These are phyloP conservation scores for Rhodotorula mucilaginosa DNA, from an alignment of 1,284 basidiomycete species.

Conservation along the genomic window DNA sequence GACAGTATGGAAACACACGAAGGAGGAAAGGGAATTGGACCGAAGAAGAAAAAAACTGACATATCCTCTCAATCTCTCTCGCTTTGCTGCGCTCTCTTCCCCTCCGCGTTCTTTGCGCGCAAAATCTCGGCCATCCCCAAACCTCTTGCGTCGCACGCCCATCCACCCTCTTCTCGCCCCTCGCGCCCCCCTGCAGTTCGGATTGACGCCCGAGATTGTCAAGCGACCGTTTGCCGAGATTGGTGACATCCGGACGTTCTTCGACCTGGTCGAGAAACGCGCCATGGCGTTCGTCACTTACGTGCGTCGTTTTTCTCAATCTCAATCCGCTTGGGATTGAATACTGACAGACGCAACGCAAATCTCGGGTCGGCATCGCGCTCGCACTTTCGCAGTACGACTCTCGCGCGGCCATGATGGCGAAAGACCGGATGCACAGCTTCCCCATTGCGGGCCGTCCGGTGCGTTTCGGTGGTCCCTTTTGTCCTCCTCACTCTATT, in stretches of 20 bases:
- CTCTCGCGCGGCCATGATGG: constrained; percentile 82
- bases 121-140: neutral
- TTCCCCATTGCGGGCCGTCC: constrained; percentile 72
- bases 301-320: constrained; percentile 58
- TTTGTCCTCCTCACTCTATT: too few relatives aligned
- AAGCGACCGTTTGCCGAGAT: constrained; percentile 80
- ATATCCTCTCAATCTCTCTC: too few relatives aligned
- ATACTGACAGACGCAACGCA: neutral
- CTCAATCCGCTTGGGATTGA: too few relatives aligned
- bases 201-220: constrained; percentile 80
- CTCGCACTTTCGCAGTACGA: constrained; percentile 64
- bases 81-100: neutral
- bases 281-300: constrained; percentile 98
- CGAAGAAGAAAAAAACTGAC: too few relatives aligned
- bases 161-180: too few relatives aligned
- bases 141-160: constrained; percentile 32
- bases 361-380: neutral
- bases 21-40: too few relatives aligned
- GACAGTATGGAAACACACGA: too few relatives aligned
- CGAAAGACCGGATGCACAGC: constrained; percentile 80
- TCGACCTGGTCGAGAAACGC: constrained; percentile 86
- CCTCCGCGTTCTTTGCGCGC: neutral
- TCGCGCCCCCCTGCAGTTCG: constrained; percentile 62
- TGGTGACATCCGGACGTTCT: constrained; percentile 94
- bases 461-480: constrained; percentile 12